phyloP scores from a whole-genome alignment of 345 rosid species.

The Moricandia moricandioides region DNA sequence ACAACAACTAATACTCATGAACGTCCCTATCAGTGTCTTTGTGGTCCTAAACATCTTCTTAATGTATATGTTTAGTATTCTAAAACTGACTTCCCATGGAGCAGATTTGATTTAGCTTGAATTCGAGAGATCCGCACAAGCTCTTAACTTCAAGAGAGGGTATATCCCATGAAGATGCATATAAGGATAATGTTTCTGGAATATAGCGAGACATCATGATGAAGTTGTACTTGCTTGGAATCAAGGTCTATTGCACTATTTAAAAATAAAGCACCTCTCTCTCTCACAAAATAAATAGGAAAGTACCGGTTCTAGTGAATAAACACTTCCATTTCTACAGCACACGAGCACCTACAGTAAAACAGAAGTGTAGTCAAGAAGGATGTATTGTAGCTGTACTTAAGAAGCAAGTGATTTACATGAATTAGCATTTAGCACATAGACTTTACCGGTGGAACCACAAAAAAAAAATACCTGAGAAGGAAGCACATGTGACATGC shows the following conservation, averaged over 20 bases:
- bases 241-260: neutral
- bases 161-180: neutral
- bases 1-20: slow-evolving; percentile 8
- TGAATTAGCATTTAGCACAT: neutral
- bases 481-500: slow-evolving; percentile 62
- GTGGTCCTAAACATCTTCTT: neutral
- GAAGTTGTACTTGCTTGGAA: slow-evolving; percentile 15
- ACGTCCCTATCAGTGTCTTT: slow-evolving; percentile 6
- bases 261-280: neutral
- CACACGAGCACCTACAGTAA: slow-evolving; percentile 69
- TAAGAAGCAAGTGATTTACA: neutral
- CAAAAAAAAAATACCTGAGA: slow-evolving; percentile 58
- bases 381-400: neutral
- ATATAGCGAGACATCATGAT: neutral
- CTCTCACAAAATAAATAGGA: neutral
- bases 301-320: slow-evolving; percentile 66
- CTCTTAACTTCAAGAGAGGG: too few relatives aligned
- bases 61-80: neutral
- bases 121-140: slow-evolving; percentile 1
- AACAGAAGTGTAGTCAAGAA: slow-evolving; percentile 1
- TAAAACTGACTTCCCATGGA: neutral
- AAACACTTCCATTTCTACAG: slow-evolving; percentile 77
- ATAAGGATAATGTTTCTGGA: neutral
- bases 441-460: neutral
- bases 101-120: neutral